phyloP scores from a whole-genome alignment of 768 basidiomycete genomes.

The Pisolithus marmoratus region DNA sequence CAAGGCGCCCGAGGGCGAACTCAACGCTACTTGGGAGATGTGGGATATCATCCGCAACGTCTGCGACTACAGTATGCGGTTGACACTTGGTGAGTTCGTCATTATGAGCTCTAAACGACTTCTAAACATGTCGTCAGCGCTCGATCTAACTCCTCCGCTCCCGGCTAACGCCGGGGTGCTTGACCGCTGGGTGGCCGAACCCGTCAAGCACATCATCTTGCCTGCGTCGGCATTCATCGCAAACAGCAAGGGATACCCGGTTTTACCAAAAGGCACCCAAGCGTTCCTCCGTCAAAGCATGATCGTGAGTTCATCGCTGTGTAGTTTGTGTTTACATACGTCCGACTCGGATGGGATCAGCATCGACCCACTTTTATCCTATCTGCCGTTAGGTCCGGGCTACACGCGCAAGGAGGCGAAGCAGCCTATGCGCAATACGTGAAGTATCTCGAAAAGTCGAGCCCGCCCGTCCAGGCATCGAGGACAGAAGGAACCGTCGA shows the following conservation, averaged over 20 bases:
- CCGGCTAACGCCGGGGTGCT: constrained; percentile 74
- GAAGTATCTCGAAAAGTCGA: constrained; percentile 75
- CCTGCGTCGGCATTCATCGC: constrained; percentile 91
- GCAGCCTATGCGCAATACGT: constrained; percentile 88
- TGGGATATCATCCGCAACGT: constrained; percentile 93
- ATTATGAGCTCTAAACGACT: background rate
- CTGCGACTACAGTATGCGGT: constrained; percentile 74
- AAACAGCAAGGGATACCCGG: constrained; percentile 95
- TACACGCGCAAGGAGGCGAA: constrained; percentile 81
- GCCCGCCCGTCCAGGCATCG: constrained; percentile 57
- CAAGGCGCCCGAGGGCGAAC: constrained; percentile 45
- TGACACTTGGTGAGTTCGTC: constrained; percentile 58
- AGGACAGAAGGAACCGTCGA: constrained; percentile 73
- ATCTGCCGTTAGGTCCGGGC: constrained; percentile 53
- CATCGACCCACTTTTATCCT: constrained; percentile 84
- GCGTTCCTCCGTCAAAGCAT: constrained; percentile 86
- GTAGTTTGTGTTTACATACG: constrained; percentile 10
- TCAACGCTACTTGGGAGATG: constrained; percentile 92
- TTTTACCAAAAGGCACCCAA: constrained; percentile 90
- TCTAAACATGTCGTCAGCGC: constrained; percentile 45
- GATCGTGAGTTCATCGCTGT: constrained; percentile 48
- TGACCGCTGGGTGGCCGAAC: constrained; percentile 88
- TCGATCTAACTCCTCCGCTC: constrained; percentile 86
- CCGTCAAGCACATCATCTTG: constrained; percentile 82
- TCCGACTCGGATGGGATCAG: constrained; percentile 36